Percentiles rank a stretch among this genome's conserved stretches.
phyloP scores from a whole-genome alignment of 73 alveolate genomes.

The Paramecium primaurelia region DNA sequence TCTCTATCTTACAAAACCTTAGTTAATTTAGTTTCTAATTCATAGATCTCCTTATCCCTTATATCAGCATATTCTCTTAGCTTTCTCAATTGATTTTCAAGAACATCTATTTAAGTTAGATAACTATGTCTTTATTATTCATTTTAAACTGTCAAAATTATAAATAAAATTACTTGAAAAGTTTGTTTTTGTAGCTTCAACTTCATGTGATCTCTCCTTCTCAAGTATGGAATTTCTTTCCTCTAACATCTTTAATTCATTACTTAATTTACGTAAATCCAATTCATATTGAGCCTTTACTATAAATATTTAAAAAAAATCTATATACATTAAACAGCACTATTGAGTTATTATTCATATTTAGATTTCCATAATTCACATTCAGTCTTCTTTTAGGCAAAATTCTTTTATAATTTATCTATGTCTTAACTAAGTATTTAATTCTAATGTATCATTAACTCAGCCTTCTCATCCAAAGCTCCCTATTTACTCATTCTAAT shows the following conservation, averaged over 20 bases:
- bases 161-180: not conserved
- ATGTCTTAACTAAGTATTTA: not conserved
- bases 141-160: not conserved
- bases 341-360: not conserved
- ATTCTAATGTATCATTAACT: conserved; percentile 12
- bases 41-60: conserved; percentile 31
- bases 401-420: conserved; percentile 12
- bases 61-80: conserved; percentile 18
- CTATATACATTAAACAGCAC: conserved; percentile 22
- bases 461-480: conserved; percentile 26
- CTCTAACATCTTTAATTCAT: not conserved
- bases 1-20: not conserved
- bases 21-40: not conserved
- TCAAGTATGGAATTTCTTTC: conserved; percentile 15
- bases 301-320: not conserved
- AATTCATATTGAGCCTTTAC: conserved; percentile 38
- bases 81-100: conserved; percentile 8
- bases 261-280: conserved; percentile 1
- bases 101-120: not conserved
- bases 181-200: conserved; percentile 41
- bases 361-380: conserved; percentile 41
- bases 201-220: conserved; percentile 33
- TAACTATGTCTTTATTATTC: conserved; percentile 43
- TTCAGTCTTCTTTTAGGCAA: conserved; percentile 47
- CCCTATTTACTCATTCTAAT: conserved; percentile 25